Percentiles rank a stretch among this genome's conserved stretches.
Evolutionary conservation across 139 green algal species (phyloP).

Genomic region (Astrephomene gubernaculifera): DNA sequence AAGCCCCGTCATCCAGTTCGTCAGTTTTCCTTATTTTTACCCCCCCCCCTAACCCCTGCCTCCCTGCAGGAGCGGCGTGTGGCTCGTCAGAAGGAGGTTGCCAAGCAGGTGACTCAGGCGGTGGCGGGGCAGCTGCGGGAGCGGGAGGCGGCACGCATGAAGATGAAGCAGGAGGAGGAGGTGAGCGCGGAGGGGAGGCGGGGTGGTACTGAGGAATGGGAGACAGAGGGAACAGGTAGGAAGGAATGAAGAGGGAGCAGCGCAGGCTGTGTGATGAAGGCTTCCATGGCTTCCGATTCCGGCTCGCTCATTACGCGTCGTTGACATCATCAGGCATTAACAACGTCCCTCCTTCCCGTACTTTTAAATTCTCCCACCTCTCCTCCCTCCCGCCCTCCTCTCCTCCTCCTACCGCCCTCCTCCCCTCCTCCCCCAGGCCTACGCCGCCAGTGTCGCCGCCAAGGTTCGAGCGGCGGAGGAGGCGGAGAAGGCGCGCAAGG

Average conservation of each 20-base stretch:
- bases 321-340: too few species aligned
- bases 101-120: background rate
- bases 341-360: too few species aligned
- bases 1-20: too few species aligned
- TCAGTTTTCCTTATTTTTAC: too few species aligned
- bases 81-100: background rate
- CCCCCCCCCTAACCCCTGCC: too few species aligned
- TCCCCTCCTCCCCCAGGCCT: background rate
- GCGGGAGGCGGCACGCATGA: background rate
- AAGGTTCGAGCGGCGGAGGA: conserved; percentile 3
- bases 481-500: conserved; percentile 22
- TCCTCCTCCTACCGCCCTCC: background rate
- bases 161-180: conserved; percentile 7
- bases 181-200: background rate
- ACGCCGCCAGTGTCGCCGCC: conserved; percentile 13
- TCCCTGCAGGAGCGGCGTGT: conserved; percentile 22
- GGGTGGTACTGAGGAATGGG: background rate
- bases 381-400: background rate
- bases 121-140: conserved; percentile 29
- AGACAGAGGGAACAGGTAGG: background rate
- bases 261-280: too few species aligned
- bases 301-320: too few species aligned
- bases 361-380: too few species aligned
- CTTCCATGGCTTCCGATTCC: too few species aligned
- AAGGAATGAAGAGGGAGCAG: background rate